phyloP scores from a whole-genome alignment of 2,329 filamentous ascomycete genomes.

The Hortaea sp. region DNA sequence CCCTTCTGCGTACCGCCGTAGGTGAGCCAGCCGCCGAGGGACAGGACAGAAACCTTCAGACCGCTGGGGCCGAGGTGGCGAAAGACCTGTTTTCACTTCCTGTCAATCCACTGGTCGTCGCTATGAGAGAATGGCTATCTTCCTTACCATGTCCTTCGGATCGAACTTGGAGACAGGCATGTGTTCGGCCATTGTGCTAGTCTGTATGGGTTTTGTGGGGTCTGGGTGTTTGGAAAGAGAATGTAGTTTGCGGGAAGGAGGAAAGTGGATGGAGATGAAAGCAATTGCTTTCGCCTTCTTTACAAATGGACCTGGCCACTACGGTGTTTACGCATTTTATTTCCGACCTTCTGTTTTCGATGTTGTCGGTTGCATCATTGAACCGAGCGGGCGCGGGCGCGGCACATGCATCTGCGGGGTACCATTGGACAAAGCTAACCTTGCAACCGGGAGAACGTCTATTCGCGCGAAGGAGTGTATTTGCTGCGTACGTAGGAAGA shows the following conservation, averaged over 20 bases:
- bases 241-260: background rate
- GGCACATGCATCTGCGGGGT: too few relatives aligned
- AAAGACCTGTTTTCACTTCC: slow-evolving; percentile 16
- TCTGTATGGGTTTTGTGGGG: too few relatives aligned
- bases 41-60: slow-evolving; percentile 42
- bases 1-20: slow-evolving; percentile 42
- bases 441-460: too few relatives aligned
- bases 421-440: too few relatives aligned
- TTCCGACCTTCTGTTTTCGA: background rate
- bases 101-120: too few relatives aligned
- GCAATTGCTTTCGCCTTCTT: background rate
- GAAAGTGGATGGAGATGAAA: background rate
- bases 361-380: too few relatives aligned
- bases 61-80: slow-evolving; percentile 38
- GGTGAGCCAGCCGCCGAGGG: slow-evolving; percentile 38
- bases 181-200: background rate
- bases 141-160: slow-evolving; percentile 37
- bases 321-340: background rate
- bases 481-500: too few relatives aligned
- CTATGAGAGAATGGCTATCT: background rate
- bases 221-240: too few relatives aligned
- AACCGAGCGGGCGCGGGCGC: too few relatives aligned
- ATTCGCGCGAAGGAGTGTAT: too few relatives aligned
- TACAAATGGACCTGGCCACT: background rate
- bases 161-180: slow-evolving; percentile 29